Base-by-base conservation (phyloP, 2,329 filamentous ascomycete species). In the Fusarium brevicatenulatum region DNA sequence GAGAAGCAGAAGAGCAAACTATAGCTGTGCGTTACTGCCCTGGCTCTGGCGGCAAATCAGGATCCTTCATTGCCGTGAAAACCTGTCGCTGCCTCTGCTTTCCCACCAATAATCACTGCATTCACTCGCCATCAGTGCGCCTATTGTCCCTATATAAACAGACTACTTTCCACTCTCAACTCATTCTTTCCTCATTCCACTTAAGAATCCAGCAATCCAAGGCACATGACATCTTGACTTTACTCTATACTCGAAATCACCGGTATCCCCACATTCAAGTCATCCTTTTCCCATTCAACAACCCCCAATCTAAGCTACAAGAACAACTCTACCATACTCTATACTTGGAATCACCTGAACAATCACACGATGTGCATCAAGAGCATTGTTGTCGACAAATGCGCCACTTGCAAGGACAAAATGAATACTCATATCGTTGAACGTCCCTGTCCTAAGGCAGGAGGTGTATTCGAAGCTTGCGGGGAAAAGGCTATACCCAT, bases 301-400 rank as follows among this genome's bases (percentile, higher is more conserved):
- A 7, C 5, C 12, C 43, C 12, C 18, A 19, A 2, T 2, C 2
- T 2, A 28, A 28, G 18, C 1, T 4, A 46, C 8, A 46, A 25
- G 2, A 46, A 10, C 4, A 28, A 0, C 12, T 21, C 7, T 21
- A 21, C 12, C 3, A 7, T 21, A 46, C 25, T 28, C 18, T 10
- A 46, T 10, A 15, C 18, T 10, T 1, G 0, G 10, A 28, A 15
- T 2, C 43, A 21, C 9, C 25, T 23, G 1, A 2, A 10, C 0
- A 9, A 9, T 15, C 12, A 21, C 43, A 25, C 5, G 4, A 46
- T 46, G 43, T 46, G 43, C 1, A 23, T 18, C 15, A 43, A 23
- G 9, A 46, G 5, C 44, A 3, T 46, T 5, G 12, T 46, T 0
- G 25, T 28, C 0, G 5, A 46, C 4, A 46, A 46, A 28, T 46